Evolutionary conservation across 352 stramenopile genomes (phyloP).

Genomic region (Elongisporangium prolatum): DNA sequence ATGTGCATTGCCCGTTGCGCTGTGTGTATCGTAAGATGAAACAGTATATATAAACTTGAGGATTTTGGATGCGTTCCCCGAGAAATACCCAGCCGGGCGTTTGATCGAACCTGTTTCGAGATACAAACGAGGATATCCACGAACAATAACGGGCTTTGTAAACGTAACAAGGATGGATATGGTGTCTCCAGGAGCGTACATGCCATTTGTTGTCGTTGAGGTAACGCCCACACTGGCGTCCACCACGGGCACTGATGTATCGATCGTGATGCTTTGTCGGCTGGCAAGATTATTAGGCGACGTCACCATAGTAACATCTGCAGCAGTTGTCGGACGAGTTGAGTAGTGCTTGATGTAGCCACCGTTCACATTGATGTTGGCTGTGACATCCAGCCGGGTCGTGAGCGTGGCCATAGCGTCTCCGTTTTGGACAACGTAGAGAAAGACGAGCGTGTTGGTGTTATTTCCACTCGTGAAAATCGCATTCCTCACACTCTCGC

Average conservation of each 20-base stretch:
- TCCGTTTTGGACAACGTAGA: constrained; percentile 60
- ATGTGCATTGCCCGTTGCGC: constrained; percentile 26
- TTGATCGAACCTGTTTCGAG: constrained; percentile 72
- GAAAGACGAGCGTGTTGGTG: constrained; percentile 56
- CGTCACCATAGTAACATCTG: constrained; percentile 33
- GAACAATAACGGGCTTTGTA: constrained; percentile 69
- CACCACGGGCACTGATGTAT: constrained; percentile 49
- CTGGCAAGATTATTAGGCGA: constrained; percentile 42
- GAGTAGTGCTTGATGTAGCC: constrained; percentile 72
- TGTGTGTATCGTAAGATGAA: constrained; percentile 49
- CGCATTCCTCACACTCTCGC: constrained; percentile 27
- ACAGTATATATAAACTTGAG: constrained; percentile 77
- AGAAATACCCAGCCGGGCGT: constrained; percentile 54
- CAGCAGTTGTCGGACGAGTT: constrained; percentile 60
- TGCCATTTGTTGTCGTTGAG: constrained; percentile 33
- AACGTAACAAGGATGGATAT: constrained; percentile 67
- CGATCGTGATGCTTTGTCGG: constrained; percentile 57
- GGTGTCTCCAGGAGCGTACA: constrained; percentile 66
- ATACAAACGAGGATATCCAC: constrained; percentile 59
- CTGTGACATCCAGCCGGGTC: constrained; percentile 36
- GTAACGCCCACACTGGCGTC: constrained; percentile 57
- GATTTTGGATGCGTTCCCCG: constrained; percentile 51
- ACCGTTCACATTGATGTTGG: constrained; percentile 50
- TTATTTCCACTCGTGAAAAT: constrained; percentile 63
- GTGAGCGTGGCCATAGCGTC: constrained; percentile 25